Evolutionary conservation across 1,284 basidiomycete species (phyloP).

Genomic region (Ceratobasidium sp.): DNA sequence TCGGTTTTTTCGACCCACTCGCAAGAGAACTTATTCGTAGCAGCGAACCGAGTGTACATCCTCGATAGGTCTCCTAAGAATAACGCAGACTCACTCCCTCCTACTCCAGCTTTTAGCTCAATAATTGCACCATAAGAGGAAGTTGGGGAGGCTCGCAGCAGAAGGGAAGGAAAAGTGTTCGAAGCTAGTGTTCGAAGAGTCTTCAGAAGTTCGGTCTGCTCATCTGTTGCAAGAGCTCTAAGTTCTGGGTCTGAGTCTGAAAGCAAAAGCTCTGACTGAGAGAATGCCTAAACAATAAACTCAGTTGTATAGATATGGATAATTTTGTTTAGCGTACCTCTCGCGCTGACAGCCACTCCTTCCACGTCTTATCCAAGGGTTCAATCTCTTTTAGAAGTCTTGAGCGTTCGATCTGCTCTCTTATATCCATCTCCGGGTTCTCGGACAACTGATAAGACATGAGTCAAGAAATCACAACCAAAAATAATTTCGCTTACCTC

Average conservation of each 20-base stretch:
- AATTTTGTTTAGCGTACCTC: constrained; percentile 57
- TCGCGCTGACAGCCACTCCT: constrained; percentile 62
- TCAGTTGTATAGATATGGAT: neutral
- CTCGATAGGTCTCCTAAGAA: constrained; percentile 84
- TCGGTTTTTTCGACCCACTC: constrained; percentile 56
- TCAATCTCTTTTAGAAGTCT: constrained; percentile 68
- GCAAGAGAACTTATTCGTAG: constrained; percentile 59
- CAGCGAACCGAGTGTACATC: constrained; percentile 85
- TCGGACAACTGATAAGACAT: constrained; percentile 18
- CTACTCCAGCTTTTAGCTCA: constrained; percentile 93
- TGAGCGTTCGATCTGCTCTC: constrained; percentile 62
- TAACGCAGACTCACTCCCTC: constrained; percentile 88
- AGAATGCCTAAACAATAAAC: constrained; percentile 47
- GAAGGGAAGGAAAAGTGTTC: constrained; percentile 73
- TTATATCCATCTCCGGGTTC: constrained; percentile 50
- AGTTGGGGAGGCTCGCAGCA: constrained; percentile 79
- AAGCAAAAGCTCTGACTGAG: constrained; percentile 71
- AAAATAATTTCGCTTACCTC: constrained; percentile 57
- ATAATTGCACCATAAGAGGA: constrained; percentile 80
- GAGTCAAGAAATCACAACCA: neutral
- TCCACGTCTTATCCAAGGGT: constrained; percentile 66
- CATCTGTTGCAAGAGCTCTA: constrained; percentile 80
- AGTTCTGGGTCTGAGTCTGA: constrained; percentile 83
- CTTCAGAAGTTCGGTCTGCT: constrained; percentile 68
- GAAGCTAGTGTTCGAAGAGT: constrained; percentile 66